Conservation (phyloP, 1,284 basidiomycete species). For the Dichomitus squalens region DNA sequence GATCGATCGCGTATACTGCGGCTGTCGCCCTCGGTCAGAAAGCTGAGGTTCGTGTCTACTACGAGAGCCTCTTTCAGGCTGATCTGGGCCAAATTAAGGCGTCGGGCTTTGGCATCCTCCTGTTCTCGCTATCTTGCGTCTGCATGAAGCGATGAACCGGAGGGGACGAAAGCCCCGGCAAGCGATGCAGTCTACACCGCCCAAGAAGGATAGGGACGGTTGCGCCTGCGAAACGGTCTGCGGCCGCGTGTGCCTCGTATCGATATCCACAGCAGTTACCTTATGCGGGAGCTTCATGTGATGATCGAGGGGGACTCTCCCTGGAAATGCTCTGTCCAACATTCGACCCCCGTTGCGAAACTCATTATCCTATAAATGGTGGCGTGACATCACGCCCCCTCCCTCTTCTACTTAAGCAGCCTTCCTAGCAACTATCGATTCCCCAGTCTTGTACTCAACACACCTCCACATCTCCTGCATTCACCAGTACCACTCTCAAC, state of each 20-base stretch:
- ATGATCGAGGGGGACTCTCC: conserved; percentile 14
- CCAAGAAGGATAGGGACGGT: conserved; percentile 5
- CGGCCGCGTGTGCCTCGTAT: conserved; percentile 4
- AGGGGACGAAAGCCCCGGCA: conserved; percentile 9
- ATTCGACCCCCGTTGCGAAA: conserved; percentile 7
- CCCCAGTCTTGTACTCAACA: conserved; percentile 23
- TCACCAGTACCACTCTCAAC: conserved; percentile 18
- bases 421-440: conserved; percentile 11
- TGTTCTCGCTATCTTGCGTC: background rate
- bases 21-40: background rate
- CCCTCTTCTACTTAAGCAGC: conserved; percentile 30
- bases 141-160: background rate
- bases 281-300: conserved; percentile 17
- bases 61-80: background rate
- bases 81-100: background rate
- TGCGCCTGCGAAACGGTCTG: conserved; percentile 6
- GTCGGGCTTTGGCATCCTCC: background rate
- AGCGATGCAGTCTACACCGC: conserved; percentile 13
- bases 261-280: conserved; percentile 9
- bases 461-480: conserved; percentile 18
- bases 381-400: conserved; percentile 18
- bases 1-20: background rate
- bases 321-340: conserved; percentile 4
- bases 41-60: background rate
- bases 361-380: conserved; percentile 18